Evolutionary conservation across 495 filamentous ascomycete species (phyloP).

Genomic region (Terfezia boudieri): DNA sequence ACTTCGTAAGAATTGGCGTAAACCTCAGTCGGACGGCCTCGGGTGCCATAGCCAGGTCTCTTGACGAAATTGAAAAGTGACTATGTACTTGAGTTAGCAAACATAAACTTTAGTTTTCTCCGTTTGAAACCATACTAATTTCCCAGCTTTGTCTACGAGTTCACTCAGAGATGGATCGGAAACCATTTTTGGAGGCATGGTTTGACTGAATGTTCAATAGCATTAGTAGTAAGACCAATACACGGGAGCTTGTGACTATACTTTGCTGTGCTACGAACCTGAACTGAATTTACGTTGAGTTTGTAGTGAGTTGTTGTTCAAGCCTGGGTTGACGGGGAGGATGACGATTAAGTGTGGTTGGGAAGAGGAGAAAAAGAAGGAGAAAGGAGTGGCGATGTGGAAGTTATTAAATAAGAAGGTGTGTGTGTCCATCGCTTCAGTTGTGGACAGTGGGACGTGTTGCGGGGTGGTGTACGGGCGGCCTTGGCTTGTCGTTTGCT

Average conservation of each 20-base stretch:
- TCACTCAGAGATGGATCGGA: not conserved
- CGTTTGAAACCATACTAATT: constrained; percentile 15
- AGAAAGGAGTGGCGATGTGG: not conserved
- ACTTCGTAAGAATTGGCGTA: constrained; percentile 56
- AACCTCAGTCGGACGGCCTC: constrained; percentile 36
- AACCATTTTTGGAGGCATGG: not conserved
- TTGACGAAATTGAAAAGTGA: constrained; percentile 5
- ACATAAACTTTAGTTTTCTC: not conserved
- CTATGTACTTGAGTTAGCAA: constrained; percentile 8
- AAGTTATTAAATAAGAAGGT: not conserved
- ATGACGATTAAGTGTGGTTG: not conserved
- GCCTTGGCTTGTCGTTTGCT: too few relatives aligned
- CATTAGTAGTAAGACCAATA: not conserved
- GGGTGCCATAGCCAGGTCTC: constrained; percentile 32
- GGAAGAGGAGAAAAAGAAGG: not conserved
- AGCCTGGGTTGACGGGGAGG: too few relatives aligned
- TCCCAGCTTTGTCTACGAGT: not conserved
- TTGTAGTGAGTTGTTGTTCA: not conserved
- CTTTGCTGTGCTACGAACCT: not conserved
- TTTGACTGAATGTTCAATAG: not conserved
- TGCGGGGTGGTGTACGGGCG: too few relatives aligned
- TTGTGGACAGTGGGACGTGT: too few relatives aligned
- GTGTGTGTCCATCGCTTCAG: too few relatives aligned
- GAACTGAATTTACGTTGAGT: too few relatives aligned
- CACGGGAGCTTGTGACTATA: not conserved